Conservation (phyloP, 495 filamentous ascomycete species). For the Gamarada debralockiae region DNA sequence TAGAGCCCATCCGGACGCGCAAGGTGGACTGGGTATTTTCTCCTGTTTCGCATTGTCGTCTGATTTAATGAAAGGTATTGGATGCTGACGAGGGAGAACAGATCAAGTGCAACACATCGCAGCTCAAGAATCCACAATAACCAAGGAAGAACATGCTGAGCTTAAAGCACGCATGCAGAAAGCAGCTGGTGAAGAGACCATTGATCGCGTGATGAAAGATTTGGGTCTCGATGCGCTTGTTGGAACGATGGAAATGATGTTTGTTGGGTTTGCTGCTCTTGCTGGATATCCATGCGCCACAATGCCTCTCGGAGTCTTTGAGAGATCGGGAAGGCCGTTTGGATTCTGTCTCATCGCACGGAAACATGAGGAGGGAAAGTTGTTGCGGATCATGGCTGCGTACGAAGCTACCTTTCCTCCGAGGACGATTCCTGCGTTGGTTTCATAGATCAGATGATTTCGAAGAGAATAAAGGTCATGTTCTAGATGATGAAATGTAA, state of each 20-base stretch:
- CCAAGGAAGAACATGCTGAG: neutral
- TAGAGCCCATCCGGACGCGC: neutral
- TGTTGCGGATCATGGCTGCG: neutral
- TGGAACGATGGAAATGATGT: neutral
- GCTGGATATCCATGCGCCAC: neutral
- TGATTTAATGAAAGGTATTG: no score
- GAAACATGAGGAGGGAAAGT: neutral
- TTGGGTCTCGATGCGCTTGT: neutral
- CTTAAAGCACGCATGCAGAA: neutral
- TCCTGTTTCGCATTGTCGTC: neutral
- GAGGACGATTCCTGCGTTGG: neutral
- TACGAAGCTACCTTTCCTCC: neutral
- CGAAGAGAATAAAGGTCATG: no score
- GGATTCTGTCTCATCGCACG: neutral
- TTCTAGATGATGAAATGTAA: no score
- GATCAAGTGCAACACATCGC: neutral
- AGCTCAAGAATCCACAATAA: neutral
- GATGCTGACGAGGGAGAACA: neutral
- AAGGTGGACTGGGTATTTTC: neutral
- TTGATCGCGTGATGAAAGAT: neutral
- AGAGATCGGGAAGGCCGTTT: neutral
- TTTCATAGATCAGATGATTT: no score
- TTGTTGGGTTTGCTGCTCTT: neutral
- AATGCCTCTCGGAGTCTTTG: neutral
- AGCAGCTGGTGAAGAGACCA: neutral